These are phyloP conservation scores for Sphagnum tenellum DNA, from an alignment of 225 moss, liverwort and hornwort species.

Conservation along the genomic window DNA sequence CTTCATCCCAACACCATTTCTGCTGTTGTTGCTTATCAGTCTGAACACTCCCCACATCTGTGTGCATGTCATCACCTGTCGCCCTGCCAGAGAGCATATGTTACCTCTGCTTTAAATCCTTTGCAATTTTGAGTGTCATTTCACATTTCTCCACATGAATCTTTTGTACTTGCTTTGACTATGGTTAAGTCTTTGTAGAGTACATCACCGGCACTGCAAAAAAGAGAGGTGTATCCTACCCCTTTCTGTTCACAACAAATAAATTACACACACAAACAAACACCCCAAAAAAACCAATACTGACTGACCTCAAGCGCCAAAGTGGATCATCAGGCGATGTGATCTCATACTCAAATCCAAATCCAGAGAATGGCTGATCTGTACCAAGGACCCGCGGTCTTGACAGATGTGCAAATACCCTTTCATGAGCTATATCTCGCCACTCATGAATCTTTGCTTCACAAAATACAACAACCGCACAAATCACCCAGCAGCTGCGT, in stretches of 20 bases:
- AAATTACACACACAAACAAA: background rate
- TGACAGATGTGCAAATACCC: slow-evolving; percentile 65
- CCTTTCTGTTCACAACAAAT: too few relatives aligned
- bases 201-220: too few relatives aligned
- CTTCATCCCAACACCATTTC: slow-evolving; percentile 99
- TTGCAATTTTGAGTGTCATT: too few relatives aligned
- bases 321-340: slow-evolving; percentile 54
- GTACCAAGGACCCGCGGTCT: slow-evolving; percentile 61
- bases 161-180: too few relatives aligned
- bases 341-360: slow-evolving; percentile 73
- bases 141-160: too few relatives aligned
- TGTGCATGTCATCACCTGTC: slow-evolving; percentile 26
- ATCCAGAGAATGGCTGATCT: slow-evolving; percentile 72
- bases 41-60: slow-evolving; percentile 25
- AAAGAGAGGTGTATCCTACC: too few relatives aligned
- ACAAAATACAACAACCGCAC: background rate
- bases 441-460: slow-evolving; percentile 61
- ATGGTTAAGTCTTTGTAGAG: too few relatives aligned
- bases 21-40: slow-evolving; percentile 27
- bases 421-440: slow-evolving; percentile 79
- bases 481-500: too few relatives aligned
- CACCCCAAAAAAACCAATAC: background rate
- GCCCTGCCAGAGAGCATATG: slow-evolving; percentile 23
- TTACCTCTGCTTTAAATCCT: background rate
- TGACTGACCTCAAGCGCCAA: slow-evolving; percentile 43